Conservation (phyloP, 1,139 yeast genomes). For the Neolecta irregularis region DNA sequence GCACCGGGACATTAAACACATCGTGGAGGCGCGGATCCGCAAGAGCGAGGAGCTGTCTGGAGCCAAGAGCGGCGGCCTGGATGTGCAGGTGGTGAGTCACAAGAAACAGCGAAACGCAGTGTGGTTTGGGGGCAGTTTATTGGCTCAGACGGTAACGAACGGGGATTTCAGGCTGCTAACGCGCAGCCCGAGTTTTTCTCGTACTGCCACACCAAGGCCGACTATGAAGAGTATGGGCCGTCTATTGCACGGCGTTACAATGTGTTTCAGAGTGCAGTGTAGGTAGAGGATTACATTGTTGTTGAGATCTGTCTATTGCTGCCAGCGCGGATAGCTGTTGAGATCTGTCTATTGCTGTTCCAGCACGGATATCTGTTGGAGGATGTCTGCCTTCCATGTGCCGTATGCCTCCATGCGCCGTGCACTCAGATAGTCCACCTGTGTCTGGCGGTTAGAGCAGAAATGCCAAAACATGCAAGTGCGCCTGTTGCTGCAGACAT, state of each 20-base stretch:
- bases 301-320: not conserved
- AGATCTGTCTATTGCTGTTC: not conserved
- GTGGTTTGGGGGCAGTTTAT: slow-evolving; percentile 95
- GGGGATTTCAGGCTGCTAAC: not conserved
- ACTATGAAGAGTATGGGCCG: slow-evolving; percentile 96
- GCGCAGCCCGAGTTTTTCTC: slow-evolving; percentile 63
- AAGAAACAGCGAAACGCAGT: slow-evolving; percentile 97
- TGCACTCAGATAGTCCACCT: not conserved
- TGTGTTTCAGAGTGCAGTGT: no score
- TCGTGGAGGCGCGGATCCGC: slow-evolving; percentile 80
- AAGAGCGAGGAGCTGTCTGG: slow-evolving; percentile 59
- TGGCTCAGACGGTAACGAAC: slow-evolving; percentile 61
- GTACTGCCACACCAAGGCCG: slow-evolving; percentile 92
- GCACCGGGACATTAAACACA: slow-evolving; percentile 78
- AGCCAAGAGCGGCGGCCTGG: slow-evolving; percentile 84
- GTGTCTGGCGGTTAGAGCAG: no score
- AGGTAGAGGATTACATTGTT: no score
- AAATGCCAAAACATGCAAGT: no score
- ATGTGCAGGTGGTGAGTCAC: slow-evolving; percentile 92
- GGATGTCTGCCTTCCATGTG: slow-evolving; percentile 1
- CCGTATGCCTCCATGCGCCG: not conserved
- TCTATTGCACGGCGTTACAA: slow-evolving; percentile 56
- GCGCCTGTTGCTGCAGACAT: no score
- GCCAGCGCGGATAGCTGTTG: not conserved
- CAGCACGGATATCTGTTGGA: not conserved